Conservation (phyloP, 768 basidiomycete species). For the Nidularia sp. region DNA sequence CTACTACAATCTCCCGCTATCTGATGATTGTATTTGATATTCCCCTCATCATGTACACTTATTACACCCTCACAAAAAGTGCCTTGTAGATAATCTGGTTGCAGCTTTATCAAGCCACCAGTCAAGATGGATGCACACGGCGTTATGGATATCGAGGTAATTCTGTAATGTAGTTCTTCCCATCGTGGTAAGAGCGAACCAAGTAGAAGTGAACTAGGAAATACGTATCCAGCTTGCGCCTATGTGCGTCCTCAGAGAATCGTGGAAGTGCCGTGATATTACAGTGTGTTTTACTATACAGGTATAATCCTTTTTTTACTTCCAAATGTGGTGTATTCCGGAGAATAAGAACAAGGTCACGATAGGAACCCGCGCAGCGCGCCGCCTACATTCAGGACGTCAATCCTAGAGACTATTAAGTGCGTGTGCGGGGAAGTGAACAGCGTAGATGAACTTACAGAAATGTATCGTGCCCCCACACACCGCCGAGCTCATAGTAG, state of each 20-base stretch:
- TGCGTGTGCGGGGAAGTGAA: background rate
- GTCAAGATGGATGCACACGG: too few species aligned
- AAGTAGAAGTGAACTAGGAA: too few species aligned
- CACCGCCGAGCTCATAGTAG: conserved; percentile 96
- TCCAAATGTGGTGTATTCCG: background rate
- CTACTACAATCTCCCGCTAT: too few species aligned
- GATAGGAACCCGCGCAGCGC: conserved; percentile 88
- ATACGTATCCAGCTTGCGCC: too few species aligned
- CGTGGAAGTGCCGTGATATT: too few species aligned
- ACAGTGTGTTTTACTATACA: too few species aligned
- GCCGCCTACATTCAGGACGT: conserved; percentile 85
- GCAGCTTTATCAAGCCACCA: too few species aligned
- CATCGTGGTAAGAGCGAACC: too few species aligned
- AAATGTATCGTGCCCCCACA: conserved; percentile 99
- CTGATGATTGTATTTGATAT: background rate
- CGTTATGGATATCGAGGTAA: too few species aligned
- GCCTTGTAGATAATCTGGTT: too few species aligned
- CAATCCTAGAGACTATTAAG: conserved; percentile 44
- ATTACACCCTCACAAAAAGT: background rate
- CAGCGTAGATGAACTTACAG: conserved; percentile 49
- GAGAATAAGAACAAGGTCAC: conserved; percentile 13
- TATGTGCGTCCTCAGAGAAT: too few species aligned
- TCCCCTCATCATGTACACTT: background rate
- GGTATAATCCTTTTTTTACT: background rate
- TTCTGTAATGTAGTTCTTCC: too few species aligned